Evolutionary conservation across 257 asterid species (phyloP), one percentile per base, ranked within the genome.

Genomic region (Nicotiana knightiana): DNA sequence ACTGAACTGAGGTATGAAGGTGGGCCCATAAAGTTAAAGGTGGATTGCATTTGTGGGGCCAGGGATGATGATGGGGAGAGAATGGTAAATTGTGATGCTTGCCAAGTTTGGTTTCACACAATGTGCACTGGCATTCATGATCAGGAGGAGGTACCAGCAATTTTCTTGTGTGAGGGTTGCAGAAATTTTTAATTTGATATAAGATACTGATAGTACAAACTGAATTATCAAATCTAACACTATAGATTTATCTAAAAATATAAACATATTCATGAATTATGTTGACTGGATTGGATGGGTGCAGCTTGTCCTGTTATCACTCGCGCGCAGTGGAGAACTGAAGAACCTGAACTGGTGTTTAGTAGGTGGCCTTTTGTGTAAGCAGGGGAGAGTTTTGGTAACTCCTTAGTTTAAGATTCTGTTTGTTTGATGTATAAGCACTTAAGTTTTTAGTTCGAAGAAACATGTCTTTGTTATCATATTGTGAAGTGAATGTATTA

Each of bases 1-100:
- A 90, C 97, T 3, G 53, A 81, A 33, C 81, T 92, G 65, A 91
- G 92, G 85, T 90, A 93, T 46, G 93, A 95, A 88, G 97, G 88
- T 65, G 97, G 93, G 46, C 80, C 83, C 32, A 33, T n/a, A 5
- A 68, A 57, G 28, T 48, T 82, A 70, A 54, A 5, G 58, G 84
- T 77, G 21, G 35, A 64, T 37, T 88, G 89, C 13, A 54, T 32
- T 53, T 86, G 86, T 71, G 85, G 86, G 21, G 79, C 84, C 48
- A 82, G 24, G 28, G 65, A 17, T 51, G 83, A 84, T 82, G 87
- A 83, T 81, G 88, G 87, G 81, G 85, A 83, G 79, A 80, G 85
- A 63, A 75, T 84, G 84, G 82, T 66, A 83, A 26, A 67, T 6
- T 84, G 88, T 67, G 79, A 82, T n/a, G 81, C 17, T 30, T 85